Percentiles rank a stretch among this genome's conserved stretches.
phyloP scores from a whole-genome alignment of 495 filamentous ascomycete species.

The Penicillium salamii region DNA sequence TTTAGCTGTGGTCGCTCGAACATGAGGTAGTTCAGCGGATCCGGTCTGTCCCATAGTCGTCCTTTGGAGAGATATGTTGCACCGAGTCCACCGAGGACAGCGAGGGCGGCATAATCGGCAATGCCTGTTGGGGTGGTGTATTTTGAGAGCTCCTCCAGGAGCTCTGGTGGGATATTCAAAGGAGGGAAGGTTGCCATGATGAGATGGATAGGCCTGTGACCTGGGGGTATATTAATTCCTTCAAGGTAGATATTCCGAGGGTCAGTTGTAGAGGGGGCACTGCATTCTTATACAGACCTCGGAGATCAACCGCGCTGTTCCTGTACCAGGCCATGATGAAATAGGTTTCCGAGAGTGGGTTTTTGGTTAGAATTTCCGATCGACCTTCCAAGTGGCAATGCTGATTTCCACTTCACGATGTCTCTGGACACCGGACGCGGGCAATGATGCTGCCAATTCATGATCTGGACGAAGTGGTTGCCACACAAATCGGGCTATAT shows the following conservation, averaged over 20 bases:
- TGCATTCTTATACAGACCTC: not conserved
- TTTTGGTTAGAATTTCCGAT: not conserved
- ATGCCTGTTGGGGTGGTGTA: conserved; percentile 22
- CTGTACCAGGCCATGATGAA: not conserved
- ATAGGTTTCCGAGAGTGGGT: not conserved
- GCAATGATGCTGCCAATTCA: not conserved
- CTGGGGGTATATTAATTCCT: not conserved
- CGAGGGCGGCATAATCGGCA: conserved; percentile 31
- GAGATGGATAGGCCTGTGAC: not conserved
- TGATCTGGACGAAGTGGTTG: not conserved
- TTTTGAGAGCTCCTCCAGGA: conserved; percentile 21
- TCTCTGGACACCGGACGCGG: not conserved
- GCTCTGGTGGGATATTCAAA: conserved; percentile 20
- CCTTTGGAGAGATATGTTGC: conserved; percentile 31
- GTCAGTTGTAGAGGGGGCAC: not conserved
- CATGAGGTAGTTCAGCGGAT: conserved; percentile 26
- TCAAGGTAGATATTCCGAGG: not conserved
- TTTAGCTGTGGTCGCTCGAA: conserved; percentile 38
- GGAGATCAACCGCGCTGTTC: no score
- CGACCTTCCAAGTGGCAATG: not conserved
- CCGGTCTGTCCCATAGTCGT: conserved; percentile 34
- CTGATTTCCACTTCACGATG: not conserved
- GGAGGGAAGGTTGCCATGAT: conserved; percentile 6
- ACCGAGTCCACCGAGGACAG: conserved; percentile 22
- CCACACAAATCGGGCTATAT: not conserved